These are phyloP conservation scores for Fomitopsis pinicola DNA, from an alignment of 1,284 basidiomycete genomes.

Conservation along the genomic window DNA sequence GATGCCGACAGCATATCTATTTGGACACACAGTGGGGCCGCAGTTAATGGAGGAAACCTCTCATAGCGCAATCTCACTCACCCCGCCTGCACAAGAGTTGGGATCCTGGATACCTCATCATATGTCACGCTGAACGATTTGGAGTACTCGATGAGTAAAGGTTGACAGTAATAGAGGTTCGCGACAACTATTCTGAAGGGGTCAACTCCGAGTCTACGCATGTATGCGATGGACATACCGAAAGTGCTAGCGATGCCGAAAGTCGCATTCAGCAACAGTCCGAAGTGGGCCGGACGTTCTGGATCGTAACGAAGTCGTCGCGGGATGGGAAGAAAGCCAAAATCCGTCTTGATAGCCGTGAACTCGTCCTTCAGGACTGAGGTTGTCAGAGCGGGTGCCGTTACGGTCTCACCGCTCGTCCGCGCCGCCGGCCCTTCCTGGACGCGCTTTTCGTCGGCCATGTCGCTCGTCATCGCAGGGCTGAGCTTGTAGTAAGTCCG, in stretches of 20 bases:
- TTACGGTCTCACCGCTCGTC: neutral
- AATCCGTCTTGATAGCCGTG: slow-evolving; percentile 32
- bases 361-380: neutral
- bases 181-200: slow-evolving; percentile 37
- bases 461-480: neutral
- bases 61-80: slow-evolving; percentile 9
- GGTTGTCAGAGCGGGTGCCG: neutral
- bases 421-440: neutral
- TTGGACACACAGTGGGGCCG: too few relatives aligned
- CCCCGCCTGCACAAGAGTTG: slow-evolving; percentile 48
- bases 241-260: slow-evolving; percentile 74
- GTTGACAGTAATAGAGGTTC: slow-evolving; percentile 74
- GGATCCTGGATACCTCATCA: slow-evolving; percentile 51
- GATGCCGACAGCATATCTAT: slow-evolving; percentile 42
- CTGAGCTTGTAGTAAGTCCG: too few relatives aligned
- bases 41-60: too few relatives aligned
- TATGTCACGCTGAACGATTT: slow-evolving; percentile 54
- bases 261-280: slow-evolving; percentile 51
- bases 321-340: slow-evolving; percentile 68
- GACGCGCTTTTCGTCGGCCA: slow-evolving; percentile 1
- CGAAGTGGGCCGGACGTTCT: slow-evolving; percentile 54
- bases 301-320: slow-evolving; percentile 56
- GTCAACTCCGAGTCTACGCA: neutral
- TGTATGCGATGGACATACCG: slow-evolving; percentile 25
- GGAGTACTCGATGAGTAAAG: slow-evolving; percentile 60